A percentile compares a stretch with the other conserved stretches of the same genome.
phyloP scores from a whole-genome alignment of 106 monocot genomes.

The Dendrobium catenatum region DNA sequence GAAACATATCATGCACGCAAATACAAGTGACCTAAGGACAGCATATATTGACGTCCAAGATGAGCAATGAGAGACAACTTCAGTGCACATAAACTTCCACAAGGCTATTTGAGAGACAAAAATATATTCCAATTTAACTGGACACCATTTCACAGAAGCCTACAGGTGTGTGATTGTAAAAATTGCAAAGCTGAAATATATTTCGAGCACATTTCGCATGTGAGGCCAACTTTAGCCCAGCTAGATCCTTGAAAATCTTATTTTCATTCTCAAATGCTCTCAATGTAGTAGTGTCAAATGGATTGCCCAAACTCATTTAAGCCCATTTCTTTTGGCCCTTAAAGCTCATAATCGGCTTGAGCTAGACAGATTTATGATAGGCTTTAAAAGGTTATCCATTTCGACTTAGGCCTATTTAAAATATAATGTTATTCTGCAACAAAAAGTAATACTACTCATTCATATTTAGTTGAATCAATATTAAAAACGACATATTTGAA shows the following conservation, averaged over 20 bases:
- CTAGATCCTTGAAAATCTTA: background rate
- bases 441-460: no score
- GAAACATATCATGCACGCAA: background rate
- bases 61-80: background rate
- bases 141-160: background rate
- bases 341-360: no score
- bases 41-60: background rate
- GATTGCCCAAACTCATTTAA: no score
- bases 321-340: no score
- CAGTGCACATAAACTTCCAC: background rate
- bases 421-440: no score
- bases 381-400: no score
- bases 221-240: background rate
- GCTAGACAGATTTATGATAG: no score
- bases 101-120: background rate
- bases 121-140: background rate
- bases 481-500: no score
- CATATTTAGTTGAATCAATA: no score
- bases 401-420: no score
- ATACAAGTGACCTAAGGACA: background rate
- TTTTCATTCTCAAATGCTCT: background rate
- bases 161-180: background rate
- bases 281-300: background rate
- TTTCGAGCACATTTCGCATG: background rate
- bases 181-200: constrained; percentile 1